Evolutionary conservation across 495 filamentous ascomycete genomes (phyloP).

Genomic region (Schizothecium vesticola): DNA sequence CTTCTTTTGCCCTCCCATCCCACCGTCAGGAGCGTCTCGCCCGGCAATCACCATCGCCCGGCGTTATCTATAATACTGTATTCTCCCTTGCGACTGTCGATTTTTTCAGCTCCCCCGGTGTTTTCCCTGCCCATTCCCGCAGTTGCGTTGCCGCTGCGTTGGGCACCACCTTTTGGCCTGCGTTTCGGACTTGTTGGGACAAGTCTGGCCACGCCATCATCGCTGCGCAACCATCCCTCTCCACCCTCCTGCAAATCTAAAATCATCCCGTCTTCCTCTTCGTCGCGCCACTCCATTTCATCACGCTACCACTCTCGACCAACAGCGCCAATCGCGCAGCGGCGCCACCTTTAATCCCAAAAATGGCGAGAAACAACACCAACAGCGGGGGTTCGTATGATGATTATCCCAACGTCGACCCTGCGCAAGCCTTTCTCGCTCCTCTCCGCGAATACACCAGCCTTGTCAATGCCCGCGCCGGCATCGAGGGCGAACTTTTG

Average conservation of each 20-base stretch:
- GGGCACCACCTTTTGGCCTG: too few relatives aligned
- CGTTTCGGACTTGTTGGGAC: too few relatives aligned
- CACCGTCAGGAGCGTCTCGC: neutral
- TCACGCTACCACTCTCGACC: neutral
- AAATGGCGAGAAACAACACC: neutral
- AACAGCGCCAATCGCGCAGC: neutral
- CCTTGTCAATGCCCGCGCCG: neutral
- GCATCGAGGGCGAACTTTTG: conserved; percentile 6
- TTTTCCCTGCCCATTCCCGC: too few relatives aligned
- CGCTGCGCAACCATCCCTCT: too few relatives aligned
- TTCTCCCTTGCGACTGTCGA: too few relatives aligned
- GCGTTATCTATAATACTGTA: too few relatives aligned
- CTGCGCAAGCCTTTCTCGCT: conserved; percentile 7
- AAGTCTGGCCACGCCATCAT: too few relatives aligned
- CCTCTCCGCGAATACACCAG: conserved; percentile 6
- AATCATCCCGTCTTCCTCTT: too few relatives aligned
- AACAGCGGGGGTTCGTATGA: conserved; percentile 10
- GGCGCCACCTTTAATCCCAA: neutral
- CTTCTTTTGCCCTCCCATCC: neutral
- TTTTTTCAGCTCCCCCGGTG: too few relatives aligned
- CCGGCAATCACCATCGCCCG: neutral
- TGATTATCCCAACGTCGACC: conserved; percentile 5
- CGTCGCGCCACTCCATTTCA: neutral
- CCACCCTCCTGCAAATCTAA: too few relatives aligned
- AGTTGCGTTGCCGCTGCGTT: too few relatives aligned